These are phyloP conservation scores for Trichosporon coremiiforme DNA, from an alignment of 1,284 basidiomycete species.

Conservation along the genomic window DNA sequence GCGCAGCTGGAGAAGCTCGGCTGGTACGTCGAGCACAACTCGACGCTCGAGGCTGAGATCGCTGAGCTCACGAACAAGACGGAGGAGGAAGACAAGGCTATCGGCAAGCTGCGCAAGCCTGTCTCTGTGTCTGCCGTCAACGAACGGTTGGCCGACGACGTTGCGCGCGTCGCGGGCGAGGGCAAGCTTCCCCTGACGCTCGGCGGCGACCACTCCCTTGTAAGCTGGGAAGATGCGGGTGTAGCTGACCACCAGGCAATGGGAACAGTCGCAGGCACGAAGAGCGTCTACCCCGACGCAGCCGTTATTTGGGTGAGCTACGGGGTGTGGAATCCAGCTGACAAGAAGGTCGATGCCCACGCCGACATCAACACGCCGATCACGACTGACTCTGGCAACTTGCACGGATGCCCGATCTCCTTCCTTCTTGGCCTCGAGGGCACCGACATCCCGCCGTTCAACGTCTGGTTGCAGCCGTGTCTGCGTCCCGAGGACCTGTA, in stretches of 20 bases:
- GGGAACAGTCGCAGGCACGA: constrained; percentile 66
- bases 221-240: constrained; percentile 51
- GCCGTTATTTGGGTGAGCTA: constrained; percentile 78
- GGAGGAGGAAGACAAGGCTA: constrained; percentile 67
- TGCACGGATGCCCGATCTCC: constrained; percentile 97
- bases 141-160: constrained; percentile 73
- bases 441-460: constrained; percentile 64
- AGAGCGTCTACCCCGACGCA: constrained; percentile 61
- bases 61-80: constrained; percentile 38
- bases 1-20: constrained; percentile 76
- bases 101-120: constrained; percentile 86
- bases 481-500: constrained; percentile 66
- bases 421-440: constrained; percentile 79
- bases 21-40: constrained; percentile 85
- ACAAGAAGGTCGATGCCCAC: constrained; percentile 69
- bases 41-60: constrained; percentile 81
- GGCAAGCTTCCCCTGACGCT: constrained; percentile 86
- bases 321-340: not conserved
- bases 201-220: constrained; percentile 95
- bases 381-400: constrained; percentile 86
- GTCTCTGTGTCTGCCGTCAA: constrained; percentile 81
- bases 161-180: constrained; percentile 71
- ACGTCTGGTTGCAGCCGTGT: constrained; percentile 72
- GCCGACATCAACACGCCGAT: constrained; percentile 93
- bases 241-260: constrained; percentile 65